Percentiles rank a stretch among this genome's conserved stretches.
These are phyloP conservation scores for Limonium bicolor DNA, from an alignment of 148 eudicot genomes.

Conservation along the genomic window DNA sequence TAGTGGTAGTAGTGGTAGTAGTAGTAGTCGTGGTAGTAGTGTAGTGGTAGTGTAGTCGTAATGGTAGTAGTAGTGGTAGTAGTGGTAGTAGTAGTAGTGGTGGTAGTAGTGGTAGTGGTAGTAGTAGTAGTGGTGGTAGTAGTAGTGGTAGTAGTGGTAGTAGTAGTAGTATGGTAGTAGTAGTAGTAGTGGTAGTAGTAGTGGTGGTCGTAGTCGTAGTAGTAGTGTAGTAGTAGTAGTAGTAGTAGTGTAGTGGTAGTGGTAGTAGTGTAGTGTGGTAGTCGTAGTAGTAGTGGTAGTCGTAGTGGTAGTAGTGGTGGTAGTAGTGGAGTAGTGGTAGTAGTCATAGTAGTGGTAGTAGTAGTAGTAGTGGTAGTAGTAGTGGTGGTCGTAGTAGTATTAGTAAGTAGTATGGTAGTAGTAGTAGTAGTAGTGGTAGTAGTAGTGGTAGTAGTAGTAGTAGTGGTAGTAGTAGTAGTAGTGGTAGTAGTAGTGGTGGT, in stretches of 20 bases:
- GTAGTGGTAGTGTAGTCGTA: conserved; percentile 1
- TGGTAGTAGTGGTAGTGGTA: conserved; percentile 1
- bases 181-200: neutral
- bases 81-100: conserved; percentile 5
- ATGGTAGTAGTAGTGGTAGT: conserved; percentile 4
- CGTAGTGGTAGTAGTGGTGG: conserved; percentile 1
- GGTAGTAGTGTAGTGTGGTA: neutral
- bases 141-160: conserved; percentile 3
- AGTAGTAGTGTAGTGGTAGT: neutral
- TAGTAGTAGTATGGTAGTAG: conserved; percentile 1
- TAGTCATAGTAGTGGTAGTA: conserved; percentile 1
- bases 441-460: neutral
- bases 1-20: conserved; percentile 8
- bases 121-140: conserved; percentile 4
- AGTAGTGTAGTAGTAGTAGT: conserved; percentile 1
- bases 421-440: conserved; percentile 2
- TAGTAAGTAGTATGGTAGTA: neutral
- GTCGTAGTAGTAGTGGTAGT: conserved; percentile 1
- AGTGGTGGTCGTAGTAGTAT: neutral
- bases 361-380: conserved; percentile 1
- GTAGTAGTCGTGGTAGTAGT: conserved; percentile 7
- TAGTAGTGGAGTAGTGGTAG: neutral
- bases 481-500: conserved; percentile 5
- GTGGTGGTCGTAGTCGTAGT: neutral
- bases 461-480: conserved; percentile 1